phyloP scores from a whole-genome alignment of 176 grass and related monocot genomes.

The Aegilops longissima region DNA sequence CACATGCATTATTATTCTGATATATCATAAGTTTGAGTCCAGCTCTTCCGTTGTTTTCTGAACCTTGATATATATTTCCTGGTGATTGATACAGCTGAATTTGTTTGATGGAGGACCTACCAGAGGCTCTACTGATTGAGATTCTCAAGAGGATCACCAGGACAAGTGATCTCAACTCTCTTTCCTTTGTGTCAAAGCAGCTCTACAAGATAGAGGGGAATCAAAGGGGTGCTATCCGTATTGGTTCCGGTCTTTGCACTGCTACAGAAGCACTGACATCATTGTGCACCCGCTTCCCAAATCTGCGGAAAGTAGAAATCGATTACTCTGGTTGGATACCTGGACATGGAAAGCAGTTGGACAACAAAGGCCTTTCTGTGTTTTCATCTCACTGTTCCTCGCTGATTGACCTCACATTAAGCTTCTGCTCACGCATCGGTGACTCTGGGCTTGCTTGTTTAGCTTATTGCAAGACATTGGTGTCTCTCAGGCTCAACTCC shows the following conservation, averaged over 20 bases:
- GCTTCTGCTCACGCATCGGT: neutral
- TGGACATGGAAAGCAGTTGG: slow-evolving; percentile 45
- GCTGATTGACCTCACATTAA: slow-evolving; percentile 43
- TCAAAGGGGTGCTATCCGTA: neutral
- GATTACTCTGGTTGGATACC: slow-evolving; percentile 53
- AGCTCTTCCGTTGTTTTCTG: neutral
- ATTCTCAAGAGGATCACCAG: slow-evolving; percentile 41
- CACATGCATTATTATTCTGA: neutral
- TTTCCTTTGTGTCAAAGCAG: slow-evolving; percentile 48
- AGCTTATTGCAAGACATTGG: neutral
- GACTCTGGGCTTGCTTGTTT: neutral
- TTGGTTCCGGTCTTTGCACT: neutral
- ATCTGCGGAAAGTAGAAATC: slow-evolving; percentile 43
- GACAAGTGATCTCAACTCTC: slow-evolving; percentile 47
- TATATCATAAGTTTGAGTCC: neutral
- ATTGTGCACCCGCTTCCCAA: slow-evolving; percentile 23
- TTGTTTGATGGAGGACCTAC: slow-evolving; percentile 52
- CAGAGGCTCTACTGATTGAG: slow-evolving; percentile 33
- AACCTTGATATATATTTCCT: neutral
- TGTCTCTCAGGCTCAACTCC: neutral
- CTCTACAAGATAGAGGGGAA: slow-evolving; percentile 35
- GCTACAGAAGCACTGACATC: neutral
- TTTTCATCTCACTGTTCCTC: slow-evolving; percentile 14
- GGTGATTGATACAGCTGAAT: neutral
- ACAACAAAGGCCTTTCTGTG: slow-evolving; percentile 42